Conservation (phyloP, 306 rosid genomes). For the Cucumis sativus region DNA sequence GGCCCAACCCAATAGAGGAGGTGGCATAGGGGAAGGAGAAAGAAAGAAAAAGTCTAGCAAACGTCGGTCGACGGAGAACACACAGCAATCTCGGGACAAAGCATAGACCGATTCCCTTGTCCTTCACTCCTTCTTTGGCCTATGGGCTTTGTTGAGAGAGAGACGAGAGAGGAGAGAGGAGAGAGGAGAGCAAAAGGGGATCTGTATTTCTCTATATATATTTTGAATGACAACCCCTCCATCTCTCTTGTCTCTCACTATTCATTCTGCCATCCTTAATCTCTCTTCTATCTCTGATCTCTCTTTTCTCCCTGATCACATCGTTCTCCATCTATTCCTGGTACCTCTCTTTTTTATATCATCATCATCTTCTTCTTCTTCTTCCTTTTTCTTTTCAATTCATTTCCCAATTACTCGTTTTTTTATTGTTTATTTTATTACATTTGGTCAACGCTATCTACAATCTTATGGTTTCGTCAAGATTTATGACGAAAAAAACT, state of each 20-base stretch:
- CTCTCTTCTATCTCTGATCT: constrained; percentile 80
- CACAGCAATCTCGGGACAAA: constrained; percentile 15
- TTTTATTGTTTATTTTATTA: background rate
- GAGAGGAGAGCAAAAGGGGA: too few relatives aligned
- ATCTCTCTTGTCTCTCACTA: constrained; percentile 63
- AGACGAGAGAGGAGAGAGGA: background rate
- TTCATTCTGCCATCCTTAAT: constrained; percentile 76
- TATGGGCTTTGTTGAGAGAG: background rate
- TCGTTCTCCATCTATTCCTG: constrained; percentile 69
- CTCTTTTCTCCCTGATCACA: constrained; percentile 82
- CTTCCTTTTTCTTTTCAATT: too few relatives aligned
- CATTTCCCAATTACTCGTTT: too few relatives aligned
- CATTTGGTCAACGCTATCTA: background rate
- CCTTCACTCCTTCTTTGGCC: background rate
- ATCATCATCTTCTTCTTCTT: too few relatives aligned
- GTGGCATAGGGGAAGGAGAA: background rate
- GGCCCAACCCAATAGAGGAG: background rate
- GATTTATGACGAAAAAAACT: background rate
- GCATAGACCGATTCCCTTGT: constrained; percentile 18
- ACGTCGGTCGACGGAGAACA: constrained; percentile 9
- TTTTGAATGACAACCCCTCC: constrained; percentile 66
- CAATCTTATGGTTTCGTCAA: background rate
- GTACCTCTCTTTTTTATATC: constrained; percentile 13
- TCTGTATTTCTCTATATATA: background rate
- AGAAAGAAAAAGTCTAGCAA: background rate